Evolutionary conservation across 768 basidiomycete genomes (phyloP).

Genomic region (Kwoniella sp.): DNA sequence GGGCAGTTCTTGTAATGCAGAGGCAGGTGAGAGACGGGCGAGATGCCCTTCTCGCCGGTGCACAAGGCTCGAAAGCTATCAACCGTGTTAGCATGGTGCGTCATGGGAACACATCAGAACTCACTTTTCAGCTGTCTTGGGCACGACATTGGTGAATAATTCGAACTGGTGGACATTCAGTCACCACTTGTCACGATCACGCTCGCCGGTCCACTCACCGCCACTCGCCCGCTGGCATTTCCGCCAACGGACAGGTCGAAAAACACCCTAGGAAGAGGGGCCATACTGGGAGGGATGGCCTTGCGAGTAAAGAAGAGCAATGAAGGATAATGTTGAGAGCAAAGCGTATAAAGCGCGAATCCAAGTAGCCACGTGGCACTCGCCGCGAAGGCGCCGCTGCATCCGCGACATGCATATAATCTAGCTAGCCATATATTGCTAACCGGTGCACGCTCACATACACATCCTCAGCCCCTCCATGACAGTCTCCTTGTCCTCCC

Average conservation of each 20-base stretch:
- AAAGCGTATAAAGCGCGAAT: no score
- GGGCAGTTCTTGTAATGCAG: conserved; percentile 77
- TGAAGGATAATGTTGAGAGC: no score
- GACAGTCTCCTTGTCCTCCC: conserved; percentile 38
- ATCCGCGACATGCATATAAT: no score
- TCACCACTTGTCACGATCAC: background rate
- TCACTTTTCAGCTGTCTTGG: conserved; percentile 72
- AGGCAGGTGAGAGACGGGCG: conserved; percentile 60
- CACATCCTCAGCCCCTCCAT: conserved; percentile 25
- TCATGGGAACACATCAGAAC: conserved; percentile 41
- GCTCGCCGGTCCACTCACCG: conserved; percentile 33
- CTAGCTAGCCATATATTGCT: no score
- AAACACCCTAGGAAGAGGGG: conserved; percentile 22
- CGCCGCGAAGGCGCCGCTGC: background rate
- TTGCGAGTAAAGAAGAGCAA: background rate
- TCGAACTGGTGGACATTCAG: conserved; percentile 52
- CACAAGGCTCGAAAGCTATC: conserved; percentile 80
- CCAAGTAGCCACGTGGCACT: background rate
- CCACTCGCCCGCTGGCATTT: conserved; percentile 39
- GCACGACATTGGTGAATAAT: conserved; percentile 64
- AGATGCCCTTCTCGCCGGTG: conserved; percentile 78
- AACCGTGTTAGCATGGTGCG: conserved; percentile 68
- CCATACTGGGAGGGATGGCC: no score
- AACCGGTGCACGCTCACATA: no score
- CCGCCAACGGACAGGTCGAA: conserved; percentile 72